Evolutionary conservation across 75 land plant species (phyloP).

Genomic region (Larix kaempferi): DNA sequence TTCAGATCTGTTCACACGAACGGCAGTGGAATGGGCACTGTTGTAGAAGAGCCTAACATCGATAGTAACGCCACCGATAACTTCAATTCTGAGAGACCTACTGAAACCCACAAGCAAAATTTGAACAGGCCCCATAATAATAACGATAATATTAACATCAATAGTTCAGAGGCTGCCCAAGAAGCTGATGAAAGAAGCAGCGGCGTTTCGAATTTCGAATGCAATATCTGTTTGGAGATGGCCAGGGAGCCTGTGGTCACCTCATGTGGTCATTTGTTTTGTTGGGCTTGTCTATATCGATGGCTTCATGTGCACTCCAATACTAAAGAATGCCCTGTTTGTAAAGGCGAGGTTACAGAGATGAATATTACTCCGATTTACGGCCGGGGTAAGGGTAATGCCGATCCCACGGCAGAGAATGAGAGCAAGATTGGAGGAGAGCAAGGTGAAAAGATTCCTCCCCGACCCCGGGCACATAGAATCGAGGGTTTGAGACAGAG

Average conservation of each 20-base stretch:
- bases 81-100: neutral
- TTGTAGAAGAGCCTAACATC: neutral
- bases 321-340: conserved; percentile 59
- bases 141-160: no score
- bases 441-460: conserved; percentile 29
- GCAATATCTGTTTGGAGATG: conserved; percentile 69
- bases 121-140: neutral
- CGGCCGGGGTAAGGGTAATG: conserved; percentile 31
- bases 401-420: conserved; percentile 18
- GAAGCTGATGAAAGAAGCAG: neutral
- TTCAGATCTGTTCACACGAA: neutral
- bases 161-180: neutral
- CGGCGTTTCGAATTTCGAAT: conserved; percentile 33
- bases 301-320: conserved; percentile 36
- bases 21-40: neutral
- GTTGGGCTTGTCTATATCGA: conserved; percentile 63
- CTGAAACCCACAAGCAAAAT: neutral
- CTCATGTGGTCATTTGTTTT: conserved; percentile 69
- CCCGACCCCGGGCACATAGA: conserved; percentile 45
- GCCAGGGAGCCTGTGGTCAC: conserved; percentile 63
- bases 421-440: conserved; percentile 10
- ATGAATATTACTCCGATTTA: conserved; percentile 51
- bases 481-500: conserved; percentile 44
- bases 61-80: neutral
- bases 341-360: conserved; percentile 47